Percentiles rank a stretch among this genome's conserved stretches.
phyloP scores from a whole-genome alignment of 306 rosid genomes.

The Quercus engelmannii region DNA sequence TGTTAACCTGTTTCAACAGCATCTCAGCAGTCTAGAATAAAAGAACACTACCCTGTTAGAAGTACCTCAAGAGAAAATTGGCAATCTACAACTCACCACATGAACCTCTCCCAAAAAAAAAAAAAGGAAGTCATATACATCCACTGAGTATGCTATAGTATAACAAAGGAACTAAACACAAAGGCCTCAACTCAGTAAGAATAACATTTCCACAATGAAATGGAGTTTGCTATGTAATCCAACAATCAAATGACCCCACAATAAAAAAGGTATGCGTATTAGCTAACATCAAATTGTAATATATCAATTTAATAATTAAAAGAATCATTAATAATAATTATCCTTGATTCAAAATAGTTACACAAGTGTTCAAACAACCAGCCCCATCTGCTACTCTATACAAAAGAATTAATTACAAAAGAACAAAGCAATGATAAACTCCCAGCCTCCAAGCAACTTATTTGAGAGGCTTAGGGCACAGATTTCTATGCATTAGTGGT shows the following conservation, averaged over 20 bases:
- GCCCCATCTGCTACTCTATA: neutral
- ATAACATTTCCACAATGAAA: neutral
- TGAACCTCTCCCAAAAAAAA: neutral
- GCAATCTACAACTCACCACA: neutral
- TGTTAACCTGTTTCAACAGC: neutral
- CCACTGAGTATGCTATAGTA: neutral
- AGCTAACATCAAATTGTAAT: neutral
- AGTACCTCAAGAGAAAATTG: neutral
- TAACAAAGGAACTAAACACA: neutral
- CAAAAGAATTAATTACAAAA: conserved; percentile 14
- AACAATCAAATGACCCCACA: neutral
- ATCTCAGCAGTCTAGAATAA: neutral
- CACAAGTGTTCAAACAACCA: neutral
- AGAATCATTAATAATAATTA: neutral
- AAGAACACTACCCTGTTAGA: neutral
- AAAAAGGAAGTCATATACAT: too few species aligned
- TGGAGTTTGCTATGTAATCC: neutral
- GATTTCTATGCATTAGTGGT: conserved; percentile 1
- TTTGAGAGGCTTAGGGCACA: conserved; percentile 7
- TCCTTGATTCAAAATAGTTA: neutral
- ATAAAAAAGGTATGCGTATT: neutral
- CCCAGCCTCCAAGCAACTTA: conserved; percentile 20
- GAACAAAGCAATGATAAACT: conserved; percentile 3
- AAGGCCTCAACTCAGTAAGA: neutral
- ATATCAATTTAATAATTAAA: neutral